Percentiles rank a stretch among this genome's conserved stretches.
phyloP scores from a whole-genome alignment of 2,329 filamentous ascomycete genomes.

The Endoconidiophora laricicola region DNA sequence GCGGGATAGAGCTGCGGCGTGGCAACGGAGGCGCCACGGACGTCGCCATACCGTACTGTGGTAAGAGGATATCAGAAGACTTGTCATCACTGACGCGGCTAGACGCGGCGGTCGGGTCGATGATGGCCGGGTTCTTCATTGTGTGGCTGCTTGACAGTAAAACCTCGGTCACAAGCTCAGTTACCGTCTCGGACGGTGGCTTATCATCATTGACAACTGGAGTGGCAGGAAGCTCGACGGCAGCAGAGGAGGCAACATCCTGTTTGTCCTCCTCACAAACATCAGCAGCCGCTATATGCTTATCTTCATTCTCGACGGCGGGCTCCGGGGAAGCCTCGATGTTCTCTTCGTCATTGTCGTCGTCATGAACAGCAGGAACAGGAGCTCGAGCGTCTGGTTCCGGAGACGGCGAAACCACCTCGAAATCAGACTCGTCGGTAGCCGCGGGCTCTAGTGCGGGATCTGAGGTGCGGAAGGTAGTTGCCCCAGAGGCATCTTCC shows the following conservation, averaged over 20 bases:
- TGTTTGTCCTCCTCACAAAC: too few relatives aligned
- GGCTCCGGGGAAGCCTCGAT: background rate
- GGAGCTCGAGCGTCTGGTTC: background rate
- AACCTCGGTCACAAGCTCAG: background rate
- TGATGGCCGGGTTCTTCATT: background rate
- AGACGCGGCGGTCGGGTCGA: background rate
- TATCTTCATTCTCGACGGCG: background rate
- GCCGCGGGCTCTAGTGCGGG: constrained; percentile 11
- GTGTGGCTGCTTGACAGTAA: background rate
- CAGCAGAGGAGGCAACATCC: background rate
- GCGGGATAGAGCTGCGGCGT: background rate
- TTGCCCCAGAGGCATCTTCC: too few relatives aligned
- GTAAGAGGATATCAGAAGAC: too few relatives aligned
- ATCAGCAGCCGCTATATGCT: background rate
- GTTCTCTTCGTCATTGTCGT: background rate
- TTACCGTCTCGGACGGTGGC: background rate
- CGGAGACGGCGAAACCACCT: constrained; percentile 3
- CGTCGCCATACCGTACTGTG: too few relatives aligned
- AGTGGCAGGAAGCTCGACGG: background rate
- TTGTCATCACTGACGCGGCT: too few relatives aligned
- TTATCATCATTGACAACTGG: background rate
- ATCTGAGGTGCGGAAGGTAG: background rate
- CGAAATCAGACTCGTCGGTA: constrained; percentile 12
- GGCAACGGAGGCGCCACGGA: background rate
- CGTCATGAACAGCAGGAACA: background rate